Percentiles rank a stretch among this genome's conserved stretches.
phyloP scores from a whole-genome alignment of 75 land plant genomes.

The Adiantum capillusveneris region DNA sequence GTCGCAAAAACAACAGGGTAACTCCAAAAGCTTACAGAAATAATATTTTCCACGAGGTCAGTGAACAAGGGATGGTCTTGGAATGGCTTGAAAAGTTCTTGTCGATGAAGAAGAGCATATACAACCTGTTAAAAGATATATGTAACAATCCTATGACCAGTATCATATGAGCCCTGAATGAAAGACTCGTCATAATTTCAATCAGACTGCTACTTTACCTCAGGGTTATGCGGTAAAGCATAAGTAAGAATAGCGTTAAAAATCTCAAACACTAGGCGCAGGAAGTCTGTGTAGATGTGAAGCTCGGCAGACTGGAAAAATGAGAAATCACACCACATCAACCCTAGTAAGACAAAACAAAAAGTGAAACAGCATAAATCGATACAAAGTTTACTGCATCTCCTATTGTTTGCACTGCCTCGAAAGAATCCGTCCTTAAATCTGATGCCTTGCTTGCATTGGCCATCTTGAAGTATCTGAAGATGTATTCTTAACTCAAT shows the following conservation, averaged over 20 bases:
- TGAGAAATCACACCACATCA: background rate
- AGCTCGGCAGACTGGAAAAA: constrained; percentile 13
- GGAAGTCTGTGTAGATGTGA: constrained; percentile 20
- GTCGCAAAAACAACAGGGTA: background rate
- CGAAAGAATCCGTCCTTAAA: too few species aligned
- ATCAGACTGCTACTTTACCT: constrained; percentile 3
- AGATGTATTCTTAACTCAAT: too few species aligned
- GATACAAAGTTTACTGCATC: too few species aligned
- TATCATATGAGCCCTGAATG: too few species aligned
- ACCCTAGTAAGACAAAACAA: too few species aligned
- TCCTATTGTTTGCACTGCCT: too few species aligned
- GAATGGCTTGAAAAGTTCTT: constrained; percentile 80
- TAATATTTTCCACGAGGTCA: constrained; percentile 77
- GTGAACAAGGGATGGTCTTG: constrained; percentile 74
- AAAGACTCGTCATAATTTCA: too few species aligned
- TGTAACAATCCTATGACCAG: too few species aligned
- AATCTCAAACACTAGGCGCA: constrained; percentile 17
- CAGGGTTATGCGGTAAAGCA: constrained; percentile 17
- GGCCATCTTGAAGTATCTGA: too few species aligned
- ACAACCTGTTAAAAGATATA: constrained; percentile 45
- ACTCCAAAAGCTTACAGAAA: constrained; percentile 37
- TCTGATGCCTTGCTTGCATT: too few species aligned
- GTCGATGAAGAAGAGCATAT: constrained; percentile 81
- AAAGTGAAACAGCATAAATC: background rate
- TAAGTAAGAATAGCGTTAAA: constrained; percentile 16